phyloP scores from a whole-genome alignment of 2,329 filamentous ascomycete species.

The Fusarium penzigii region DNA sequence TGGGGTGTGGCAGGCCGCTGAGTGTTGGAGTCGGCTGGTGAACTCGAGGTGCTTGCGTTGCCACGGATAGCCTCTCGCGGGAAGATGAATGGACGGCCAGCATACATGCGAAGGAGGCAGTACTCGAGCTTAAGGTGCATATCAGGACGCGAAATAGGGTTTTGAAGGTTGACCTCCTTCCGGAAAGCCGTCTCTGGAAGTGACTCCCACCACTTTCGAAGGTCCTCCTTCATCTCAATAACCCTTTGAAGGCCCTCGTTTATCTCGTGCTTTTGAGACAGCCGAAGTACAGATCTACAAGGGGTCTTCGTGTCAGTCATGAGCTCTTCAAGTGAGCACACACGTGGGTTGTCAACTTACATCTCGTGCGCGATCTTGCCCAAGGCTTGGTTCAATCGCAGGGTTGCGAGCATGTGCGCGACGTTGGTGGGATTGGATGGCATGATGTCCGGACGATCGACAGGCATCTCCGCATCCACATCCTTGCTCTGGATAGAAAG shows the following conservation, averaged over 20 bases:
- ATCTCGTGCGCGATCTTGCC: constrained; percentile 42
- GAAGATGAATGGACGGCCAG: constrained; percentile 55
- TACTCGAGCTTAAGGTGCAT: constrained; percentile 55
- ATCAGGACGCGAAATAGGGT: constrained; percentile 46
- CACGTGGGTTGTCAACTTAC: constrained; percentile 25
- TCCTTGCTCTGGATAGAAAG: constrained; percentile 53
- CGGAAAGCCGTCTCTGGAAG: constrained; percentile 34
- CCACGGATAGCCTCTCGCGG: constrained; percentile 30
- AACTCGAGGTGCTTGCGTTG: constrained; percentile 32
- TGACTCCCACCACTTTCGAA: constrained; percentile 41
- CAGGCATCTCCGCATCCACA: constrained; percentile 54
- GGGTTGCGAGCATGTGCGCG: constrained; percentile 47
- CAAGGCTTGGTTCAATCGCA: constrained; percentile 39
- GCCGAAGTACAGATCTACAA: constrained; percentile 36
- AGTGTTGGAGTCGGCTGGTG: constrained; percentile 32
- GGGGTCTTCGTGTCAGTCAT: constrained; percentile 6
- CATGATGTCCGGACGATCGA: constrained; percentile 46
- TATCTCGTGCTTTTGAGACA: constrained; percentile 33
- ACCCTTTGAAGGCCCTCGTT: constrained; percentile 35
- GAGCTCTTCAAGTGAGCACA: not conserved
- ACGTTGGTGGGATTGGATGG: constrained; percentile 44
- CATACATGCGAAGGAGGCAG: constrained; percentile 54
- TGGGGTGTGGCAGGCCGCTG: constrained; percentile 28
- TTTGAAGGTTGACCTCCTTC: constrained; percentile 42
- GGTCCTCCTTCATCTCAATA: constrained; percentile 38